Conservation (phyloP, 2,329 filamentous ascomycete genomes). For the Fusarium equiseti region DNA sequence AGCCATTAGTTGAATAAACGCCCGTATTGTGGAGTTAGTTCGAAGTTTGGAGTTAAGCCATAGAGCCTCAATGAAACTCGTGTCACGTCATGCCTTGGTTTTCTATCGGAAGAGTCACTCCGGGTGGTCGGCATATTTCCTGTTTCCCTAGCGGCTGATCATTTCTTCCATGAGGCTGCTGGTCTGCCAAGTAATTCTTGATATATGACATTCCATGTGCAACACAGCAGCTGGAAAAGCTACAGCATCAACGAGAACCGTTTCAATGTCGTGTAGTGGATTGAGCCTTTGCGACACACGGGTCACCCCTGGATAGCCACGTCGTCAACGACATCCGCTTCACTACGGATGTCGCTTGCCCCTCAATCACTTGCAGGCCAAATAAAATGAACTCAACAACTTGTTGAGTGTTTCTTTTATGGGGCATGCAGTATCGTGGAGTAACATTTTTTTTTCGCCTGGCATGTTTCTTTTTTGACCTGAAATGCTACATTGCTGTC, state of each 20-base stretch:
- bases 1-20: background rate
- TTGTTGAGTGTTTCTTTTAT: background rate
- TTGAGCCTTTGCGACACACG: background rate
- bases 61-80: background rate
- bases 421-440: background rate
- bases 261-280: background rate
- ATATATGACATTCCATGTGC: background rate
- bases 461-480: constrained; percentile 7
- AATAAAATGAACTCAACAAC: background rate
- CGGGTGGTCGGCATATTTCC: background rate
- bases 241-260: constrained; percentile 2
- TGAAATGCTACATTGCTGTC: background rate
- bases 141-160: background rate
- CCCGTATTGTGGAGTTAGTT: background rate
- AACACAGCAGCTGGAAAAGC: background rate
- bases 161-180: background rate
- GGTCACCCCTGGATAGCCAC: constrained; percentile 17
- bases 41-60: background rate
- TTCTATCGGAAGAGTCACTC: background rate
- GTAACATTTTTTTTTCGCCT: background rate
- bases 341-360: background rate
- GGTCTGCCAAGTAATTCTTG: background rate
- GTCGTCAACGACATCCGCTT: constrained; percentile 23
- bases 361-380: background rate
- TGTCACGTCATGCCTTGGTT: background rate